A percentile compares a stretch with the other conserved stretches of the same genome.
These are phyloP conservation scores for Diatrype stigma DNA, from an alignment of 2,329 filamentous ascomycete species.

Conservation along the genomic window DNA sequence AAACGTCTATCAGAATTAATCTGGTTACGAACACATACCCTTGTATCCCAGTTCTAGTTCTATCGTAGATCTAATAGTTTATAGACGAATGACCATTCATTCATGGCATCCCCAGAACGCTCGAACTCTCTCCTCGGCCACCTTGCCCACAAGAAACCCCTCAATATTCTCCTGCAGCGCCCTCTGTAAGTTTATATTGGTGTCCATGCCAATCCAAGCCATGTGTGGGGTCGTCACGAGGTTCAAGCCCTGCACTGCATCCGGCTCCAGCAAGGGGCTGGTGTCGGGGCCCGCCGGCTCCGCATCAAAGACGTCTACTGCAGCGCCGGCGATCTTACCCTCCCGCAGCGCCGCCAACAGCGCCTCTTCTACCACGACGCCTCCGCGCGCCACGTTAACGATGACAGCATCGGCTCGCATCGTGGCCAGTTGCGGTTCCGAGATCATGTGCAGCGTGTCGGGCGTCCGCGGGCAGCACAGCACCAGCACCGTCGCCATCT, in stretches of 20 bases:
- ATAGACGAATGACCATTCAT: too few relatives aligned
- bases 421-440: constrained; percentile 13
- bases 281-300: constrained; percentile 21
- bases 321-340: constrained; percentile 22
- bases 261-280: constrained; percentile 10
- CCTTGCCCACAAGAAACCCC: not conserved
- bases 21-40: too few relatives aligned
- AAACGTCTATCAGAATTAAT: too few relatives aligned
- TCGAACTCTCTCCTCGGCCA: not conserved
- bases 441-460: constrained; percentile 20
- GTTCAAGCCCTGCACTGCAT: not conserved
- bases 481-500: constrained; percentile 8
- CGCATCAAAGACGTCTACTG: constrained; percentile 25
- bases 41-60: too few relatives aligned
- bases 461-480: constrained; percentile 5
- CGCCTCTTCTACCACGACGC: constrained; percentile 25
- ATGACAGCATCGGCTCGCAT: constrained; percentile 19
- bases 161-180: not conserved
- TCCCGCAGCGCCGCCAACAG: constrained; percentile 22
- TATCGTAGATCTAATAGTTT: too few relatives aligned
- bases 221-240: not conserved
- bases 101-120: too few relatives aligned
- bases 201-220: not conserved
- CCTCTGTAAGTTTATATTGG: not conserved
- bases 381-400: constrained; percentile 28